phyloP scores from a whole-genome alignment of 1,139 yeast species.

The Debaryomyces fabryi region DNA sequence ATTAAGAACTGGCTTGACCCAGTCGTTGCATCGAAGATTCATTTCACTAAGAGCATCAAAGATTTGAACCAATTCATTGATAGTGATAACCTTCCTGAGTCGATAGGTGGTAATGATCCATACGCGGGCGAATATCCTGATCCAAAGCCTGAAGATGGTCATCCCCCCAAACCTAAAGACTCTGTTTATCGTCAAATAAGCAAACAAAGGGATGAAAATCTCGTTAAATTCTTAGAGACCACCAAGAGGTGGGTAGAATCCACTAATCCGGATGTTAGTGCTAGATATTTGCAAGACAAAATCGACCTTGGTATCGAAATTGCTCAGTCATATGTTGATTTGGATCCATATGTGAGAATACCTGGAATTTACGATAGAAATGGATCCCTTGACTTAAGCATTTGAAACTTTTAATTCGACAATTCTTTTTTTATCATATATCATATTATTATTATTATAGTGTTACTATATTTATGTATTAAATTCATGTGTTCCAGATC shows the following conservation, averaged over 20 bases:
- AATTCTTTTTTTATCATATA: background rate
- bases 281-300: constrained; percentile 43
- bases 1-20: constrained; percentile 52
- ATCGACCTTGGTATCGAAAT: constrained; percentile 32
- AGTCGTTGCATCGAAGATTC: constrained; percentile 46
- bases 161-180: constrained; percentile 38
- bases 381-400: constrained; percentile 16
- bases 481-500: background rate
- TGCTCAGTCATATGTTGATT: constrained; percentile 35
- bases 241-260: constrained; percentile 47
- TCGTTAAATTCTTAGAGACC: constrained; percentile 34
- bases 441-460: background rate
- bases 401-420: background rate
- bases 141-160: constrained; percentile 33
- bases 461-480: background rate
- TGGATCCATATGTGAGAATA: constrained; percentile 46
- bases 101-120: constrained; percentile 43
- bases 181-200: constrained; percentile 29
- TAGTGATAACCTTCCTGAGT: constrained; percentile 37
- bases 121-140: constrained; percentile 30
- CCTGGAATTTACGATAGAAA: constrained; percentile 46
- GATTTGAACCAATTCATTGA: constrained; percentile 40
- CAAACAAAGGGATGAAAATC: constrained; percentile 36
- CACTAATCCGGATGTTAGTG: constrained; percentile 43
- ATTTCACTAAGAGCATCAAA: constrained; percentile 41